Evolutionary conservation across 305 asterid species (phyloP), one percentile per base, ranked within the genome.

Genomic region (Striga hermonthica): DNA sequence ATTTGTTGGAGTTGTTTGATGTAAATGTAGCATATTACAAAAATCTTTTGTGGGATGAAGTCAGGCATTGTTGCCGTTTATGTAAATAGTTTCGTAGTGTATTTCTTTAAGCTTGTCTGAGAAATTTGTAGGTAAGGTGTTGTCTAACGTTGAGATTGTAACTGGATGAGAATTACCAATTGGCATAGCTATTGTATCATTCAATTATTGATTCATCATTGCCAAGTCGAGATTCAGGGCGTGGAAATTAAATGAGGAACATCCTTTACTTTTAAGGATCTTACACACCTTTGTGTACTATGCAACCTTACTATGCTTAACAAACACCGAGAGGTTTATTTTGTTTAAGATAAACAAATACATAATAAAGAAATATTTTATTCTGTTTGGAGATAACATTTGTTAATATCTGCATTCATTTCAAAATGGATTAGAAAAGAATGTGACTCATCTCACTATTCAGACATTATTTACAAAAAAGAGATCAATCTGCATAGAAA

Each of bases 81-180:
- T 45, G 13, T 45, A 45, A 11, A 9, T 9, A 45, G 38, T 8
- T 16, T 54, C 38, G 16, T 14, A 54, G 31, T 54, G 37, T 7
- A 22, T 22, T 9, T 54, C 37, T 16, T 54, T 22, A 16, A 6
- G 34, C 6, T 16, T 22, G 7, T 3, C 31, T 37, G 9, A 31
- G 34, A 54, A 54, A 54, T 9, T 54, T 36, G 59, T 54, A 54
- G 9, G 35, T 28, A 16, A 50, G 59, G 59, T 54, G 39, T 22
- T 54, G 31, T 54, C 37, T 54, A 16, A 22, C 22, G 0, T 54
- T 16, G 59, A 54, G 59, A 16, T 54, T 54, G 31, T 16, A 16
- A 54, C 35, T 13, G 13, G n/a, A 45, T n/a, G 13, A 8, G 50
- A 16, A 54, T 54, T 22, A 22, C 59, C 38, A 54, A 54, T 16